These are phyloP conservation scores for Circinella minor DNA, from an alignment of 371 early-diverging fungal genomes.

Conservation along the genomic window DNA sequence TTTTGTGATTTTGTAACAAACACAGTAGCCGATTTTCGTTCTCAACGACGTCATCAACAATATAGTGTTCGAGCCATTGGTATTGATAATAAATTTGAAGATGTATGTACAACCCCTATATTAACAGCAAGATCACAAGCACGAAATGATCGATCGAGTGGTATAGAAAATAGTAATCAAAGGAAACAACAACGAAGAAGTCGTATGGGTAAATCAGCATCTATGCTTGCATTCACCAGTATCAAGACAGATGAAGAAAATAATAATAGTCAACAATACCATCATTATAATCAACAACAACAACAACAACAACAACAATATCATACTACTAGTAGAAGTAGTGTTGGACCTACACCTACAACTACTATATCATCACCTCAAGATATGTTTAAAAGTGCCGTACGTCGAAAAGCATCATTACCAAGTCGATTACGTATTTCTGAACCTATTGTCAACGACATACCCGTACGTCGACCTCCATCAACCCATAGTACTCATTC, in stretches of 20 bases:
- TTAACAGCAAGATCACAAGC: slow-evolving; percentile 29
- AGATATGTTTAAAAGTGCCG: slow-evolving; percentile 10
- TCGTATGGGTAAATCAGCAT: slow-evolving; percentile 26
- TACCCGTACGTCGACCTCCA: background rate
- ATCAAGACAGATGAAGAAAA: slow-evolving; percentile 4
- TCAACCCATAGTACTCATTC: background rate
- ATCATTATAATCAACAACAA: background rate
- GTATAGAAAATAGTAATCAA: slow-evolving; percentile 12
- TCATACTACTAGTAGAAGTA: too few relatives aligned
- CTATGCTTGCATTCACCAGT: slow-evolving; percentile 25
- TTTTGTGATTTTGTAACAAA: slow-evolving; percentile 26
- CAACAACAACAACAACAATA: background rate
- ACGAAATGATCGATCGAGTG: slow-evolving; percentile 19
- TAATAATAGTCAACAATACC: background rate
- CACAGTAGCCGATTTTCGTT: slow-evolving; percentile 24
- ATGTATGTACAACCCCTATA: slow-evolving; percentile 30
- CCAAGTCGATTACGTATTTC: slow-evolving; percentile 21
- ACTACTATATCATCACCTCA: background rate
- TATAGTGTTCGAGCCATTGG: slow-evolving; percentile 21
- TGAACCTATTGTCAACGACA: background rate
- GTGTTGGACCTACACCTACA: background rate
- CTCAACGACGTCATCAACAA: slow-evolving; percentile 25
- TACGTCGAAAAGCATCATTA: slow-evolving; percentile 21
- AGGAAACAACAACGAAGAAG: slow-evolving; percentile 20
- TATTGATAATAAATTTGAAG: slow-evolving; percentile 34